Conservation (phyloP, 2,329 filamentous ascomycete genomes). For the Colletotrichum sp. region DNA sequence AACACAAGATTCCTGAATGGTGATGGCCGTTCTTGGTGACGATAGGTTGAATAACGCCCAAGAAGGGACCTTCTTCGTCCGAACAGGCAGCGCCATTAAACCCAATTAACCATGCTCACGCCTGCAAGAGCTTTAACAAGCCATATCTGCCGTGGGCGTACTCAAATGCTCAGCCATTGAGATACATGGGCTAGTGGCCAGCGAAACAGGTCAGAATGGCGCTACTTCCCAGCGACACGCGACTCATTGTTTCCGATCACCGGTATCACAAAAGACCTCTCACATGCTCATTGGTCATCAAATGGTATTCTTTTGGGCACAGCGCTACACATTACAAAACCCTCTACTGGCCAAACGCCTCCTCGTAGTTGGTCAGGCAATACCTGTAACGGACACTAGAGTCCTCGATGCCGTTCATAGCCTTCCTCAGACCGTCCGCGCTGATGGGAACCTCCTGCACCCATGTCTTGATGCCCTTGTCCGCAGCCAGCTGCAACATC, state of each 20-base stretch:
- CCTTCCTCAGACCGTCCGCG: conserved; percentile 72
- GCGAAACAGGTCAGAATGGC: too few species aligned
- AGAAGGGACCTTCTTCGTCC: neutral
- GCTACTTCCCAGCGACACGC: too few species aligned
- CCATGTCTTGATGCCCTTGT: conserved; percentile 74
- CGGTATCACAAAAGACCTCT: too few species aligned
- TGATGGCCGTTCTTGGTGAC: neutral
- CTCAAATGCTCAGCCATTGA: too few species aligned
- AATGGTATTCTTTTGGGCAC: conserved; percentile 3
- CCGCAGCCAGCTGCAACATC: conserved; percentile 75
- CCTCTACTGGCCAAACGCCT: conserved; percentile 63
- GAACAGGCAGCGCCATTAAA: neutral
- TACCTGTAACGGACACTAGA: conserved; percentile 79
- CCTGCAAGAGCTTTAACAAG: neutral
- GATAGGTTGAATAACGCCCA: neutral
- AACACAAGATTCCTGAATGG: neutral
- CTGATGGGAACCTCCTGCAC: conserved; percentile 77
- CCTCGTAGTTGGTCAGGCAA: conserved; percentile 74
- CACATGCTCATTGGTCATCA: neutral
- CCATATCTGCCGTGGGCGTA: too few species aligned
- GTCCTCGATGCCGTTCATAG: conserved; percentile 71
- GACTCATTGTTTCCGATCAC: too few species aligned
- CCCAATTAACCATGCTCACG: neutral
- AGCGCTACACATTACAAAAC: neutral
- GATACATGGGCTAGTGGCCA: too few species aligned